These are phyloP conservation scores for Leucaena leucocephala DNA, from an alignment of 306 rosid genomes.

Conservation along the genomic window DNA sequence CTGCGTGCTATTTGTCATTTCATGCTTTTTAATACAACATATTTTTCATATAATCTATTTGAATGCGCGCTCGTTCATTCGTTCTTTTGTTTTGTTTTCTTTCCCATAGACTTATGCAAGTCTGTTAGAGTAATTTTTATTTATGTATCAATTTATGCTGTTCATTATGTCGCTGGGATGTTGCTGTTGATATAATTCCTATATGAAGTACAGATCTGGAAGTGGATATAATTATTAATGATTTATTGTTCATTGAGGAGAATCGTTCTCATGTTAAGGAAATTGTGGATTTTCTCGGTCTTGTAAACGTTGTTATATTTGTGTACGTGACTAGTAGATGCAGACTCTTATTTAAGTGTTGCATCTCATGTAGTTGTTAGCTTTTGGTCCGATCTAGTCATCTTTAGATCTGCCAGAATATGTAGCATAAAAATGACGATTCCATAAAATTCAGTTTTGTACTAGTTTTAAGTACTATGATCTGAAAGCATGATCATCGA, in stretches of 20 bases:
- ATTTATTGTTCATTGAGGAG: neutral
- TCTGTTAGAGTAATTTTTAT: neutral
- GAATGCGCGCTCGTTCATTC: neutral
- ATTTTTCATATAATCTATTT: neutral
- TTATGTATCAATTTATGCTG: neutral
- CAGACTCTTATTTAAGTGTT: too few relatives aligned
- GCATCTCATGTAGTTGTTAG: constrained; percentile 14
- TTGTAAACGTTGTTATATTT: too few relatives aligned
- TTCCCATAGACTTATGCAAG: neutral
- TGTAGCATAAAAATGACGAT: too few relatives aligned
- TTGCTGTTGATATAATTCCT: neutral
- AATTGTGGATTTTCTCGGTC: constrained; percentile 24
- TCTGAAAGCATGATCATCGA: neutral
- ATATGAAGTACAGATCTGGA: neutral
- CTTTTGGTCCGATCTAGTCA: neutral
- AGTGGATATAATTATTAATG: neutral
- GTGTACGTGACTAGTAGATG: neutral
- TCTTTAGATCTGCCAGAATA: neutral
- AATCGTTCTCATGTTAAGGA: neutral
- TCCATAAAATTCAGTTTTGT: neutral
- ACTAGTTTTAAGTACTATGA: neutral
- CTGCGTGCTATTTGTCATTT: neutral
- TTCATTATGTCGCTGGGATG: neutral
- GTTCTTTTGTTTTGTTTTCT: neutral
- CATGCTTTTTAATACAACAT: neutral